Evolutionary conservation across 805 yeast genomes (phyloP), one percentile per base, ranked within the genome.

Genomic region (Pichia deserticola): DNA sequence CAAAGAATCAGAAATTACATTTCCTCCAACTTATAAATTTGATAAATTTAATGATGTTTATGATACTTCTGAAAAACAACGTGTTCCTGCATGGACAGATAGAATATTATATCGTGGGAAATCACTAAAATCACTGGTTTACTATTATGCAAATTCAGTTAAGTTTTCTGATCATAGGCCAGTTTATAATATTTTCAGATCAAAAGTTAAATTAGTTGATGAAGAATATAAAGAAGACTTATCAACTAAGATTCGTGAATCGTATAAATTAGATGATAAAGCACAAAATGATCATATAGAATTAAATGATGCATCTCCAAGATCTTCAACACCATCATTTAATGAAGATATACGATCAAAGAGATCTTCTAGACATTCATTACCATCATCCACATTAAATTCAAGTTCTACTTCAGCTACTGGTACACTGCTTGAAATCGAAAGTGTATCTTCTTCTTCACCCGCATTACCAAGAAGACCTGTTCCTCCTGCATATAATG

Each of bases 71-170:
- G 99, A 92, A 57, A 92, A 92, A 63, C 92, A 84, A 54, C 76
- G 99, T 58, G 82, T 87, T 5, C 99, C 99, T 1, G 85, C 97
- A 0, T 92, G 98, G 97, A 92, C 98, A 0, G 99, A 92, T 65
- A 73, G 99, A 60, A 84, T 88, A 49, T 69, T 92, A 44, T 83
- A 75, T 59, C 73, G 75, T 51, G 89, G 95, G 37, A 64, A 71
- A 5, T 68, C 68, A 15, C 59, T 89, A 40, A 67, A 72, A 39
- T 93, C 88, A 43, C 61, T 81, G 54, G 80, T 81, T 47, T 93
- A 93, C 63, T 77, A 81, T 48, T 78, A 84, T 45, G 81, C 82
- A 1, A 79, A 79, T 56, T 67, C 66, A 27, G 65, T 92, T 40
- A 62, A 61, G 49, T 74, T 83, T 50, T 88, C 97, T 49, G 99